phyloP scores from a whole-genome alignment of 2,329 filamentous ascomycete species.

The Hortaea werneckii region DNA sequence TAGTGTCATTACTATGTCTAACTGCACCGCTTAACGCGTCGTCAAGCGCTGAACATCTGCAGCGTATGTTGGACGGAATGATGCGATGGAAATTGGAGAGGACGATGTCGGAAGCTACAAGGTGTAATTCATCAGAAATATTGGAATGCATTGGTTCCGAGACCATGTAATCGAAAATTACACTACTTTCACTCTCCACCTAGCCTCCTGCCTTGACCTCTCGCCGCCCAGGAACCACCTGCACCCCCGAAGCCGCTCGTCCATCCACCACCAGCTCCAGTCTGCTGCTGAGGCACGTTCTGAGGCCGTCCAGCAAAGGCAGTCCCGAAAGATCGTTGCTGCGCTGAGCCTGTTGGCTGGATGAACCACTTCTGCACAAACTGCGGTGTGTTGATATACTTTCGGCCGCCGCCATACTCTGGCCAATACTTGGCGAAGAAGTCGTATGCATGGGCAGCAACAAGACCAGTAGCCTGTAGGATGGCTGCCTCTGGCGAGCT shows the following conservation, averaged over 20 bases:
- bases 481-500: constrained; percentile 48
- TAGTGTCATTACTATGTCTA: too few relatives aligned
- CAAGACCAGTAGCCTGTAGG: constrained; percentile 62
- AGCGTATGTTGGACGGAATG: too few relatives aligned
- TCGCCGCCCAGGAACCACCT: constrained; percentile 43
- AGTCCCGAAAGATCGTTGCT: constrained; percentile 52
- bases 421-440: constrained; percentile 85
- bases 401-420: constrained; percentile 72
- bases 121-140: too few relatives aligned
- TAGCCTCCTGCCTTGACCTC: constrained; percentile 53
- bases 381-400: constrained; percentile 62
- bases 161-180: too few relatives aligned
- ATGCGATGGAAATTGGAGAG: too few relatives aligned
- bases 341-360: constrained; percentile 31
- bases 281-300: constrained; percentile 14
- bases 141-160: too few relatives aligned
- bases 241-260: constrained; percentile 18
- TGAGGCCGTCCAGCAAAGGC: constrained; percentile 38
- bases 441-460: constrained; percentile 83
- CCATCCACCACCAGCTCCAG: constrained; percentile 22
- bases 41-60: too few relatives aligned
- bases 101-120: too few relatives aligned
- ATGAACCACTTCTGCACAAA: constrained; percentile 60
- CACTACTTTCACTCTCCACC: constrained; percentile 28
- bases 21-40: too few relatives aligned